Evolutionary conservation across 2,329 filamentous ascomycete genomes (phyloP).

Genomic region (Penicillium sp.): DNA sequence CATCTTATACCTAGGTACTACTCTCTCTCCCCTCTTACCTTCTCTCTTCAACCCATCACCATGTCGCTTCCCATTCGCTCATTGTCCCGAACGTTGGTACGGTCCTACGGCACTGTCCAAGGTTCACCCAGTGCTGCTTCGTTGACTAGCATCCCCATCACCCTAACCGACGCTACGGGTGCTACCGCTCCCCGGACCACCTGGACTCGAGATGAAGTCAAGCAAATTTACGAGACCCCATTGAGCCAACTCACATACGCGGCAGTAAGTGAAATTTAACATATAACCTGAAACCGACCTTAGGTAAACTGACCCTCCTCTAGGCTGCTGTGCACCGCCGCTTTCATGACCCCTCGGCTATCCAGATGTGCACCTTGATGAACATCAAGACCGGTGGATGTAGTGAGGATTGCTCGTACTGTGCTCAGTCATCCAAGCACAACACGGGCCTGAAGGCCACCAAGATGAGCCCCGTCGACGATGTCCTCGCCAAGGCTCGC

Average conservation of each 20-base stretch:
- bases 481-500: slow-evolving; percentile 74
- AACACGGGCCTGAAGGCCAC: slow-evolving; percentile 74
- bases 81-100: slow-evolving; percentile 30
- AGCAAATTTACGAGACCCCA: slow-evolving; percentile 77
- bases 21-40: background rate
- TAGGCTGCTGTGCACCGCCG: slow-evolving; percentile 76
- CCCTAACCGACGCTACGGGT: slow-evolving; percentile 38
- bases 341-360: slow-evolving; percentile 79
- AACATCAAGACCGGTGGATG: slow-evolving; percentile 96
- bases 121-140: slow-evolving; percentile 33
- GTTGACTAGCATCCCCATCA: slow-evolving; percentile 33
- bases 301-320: slow-evolving; percentile 6
- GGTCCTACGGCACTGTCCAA: slow-evolving; percentile 44
- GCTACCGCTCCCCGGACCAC: slow-evolving; percentile 59
- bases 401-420: slow-evolving; percentile 91
- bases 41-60: background rate
- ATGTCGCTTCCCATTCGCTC: slow-evolving; percentile 35
- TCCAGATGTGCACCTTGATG: slow-evolving; percentile 93
- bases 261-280: slow-evolving; percentile 56
- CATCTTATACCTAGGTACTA: background rate
- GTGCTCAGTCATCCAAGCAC: slow-evolving; percentile 83
- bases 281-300: background rate
- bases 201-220: slow-evolving; percentile 81
- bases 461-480: slow-evolving; percentile 75
- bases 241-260: slow-evolving; percentile 76